A percentile compares a stretch with the other conserved stretches of the same genome.
These are phyloP conservation scores for Bipolaris gigantea DNA, from an alignment of 2,329 filamentous ascomycete species.

Conservation along the genomic window DNA sequence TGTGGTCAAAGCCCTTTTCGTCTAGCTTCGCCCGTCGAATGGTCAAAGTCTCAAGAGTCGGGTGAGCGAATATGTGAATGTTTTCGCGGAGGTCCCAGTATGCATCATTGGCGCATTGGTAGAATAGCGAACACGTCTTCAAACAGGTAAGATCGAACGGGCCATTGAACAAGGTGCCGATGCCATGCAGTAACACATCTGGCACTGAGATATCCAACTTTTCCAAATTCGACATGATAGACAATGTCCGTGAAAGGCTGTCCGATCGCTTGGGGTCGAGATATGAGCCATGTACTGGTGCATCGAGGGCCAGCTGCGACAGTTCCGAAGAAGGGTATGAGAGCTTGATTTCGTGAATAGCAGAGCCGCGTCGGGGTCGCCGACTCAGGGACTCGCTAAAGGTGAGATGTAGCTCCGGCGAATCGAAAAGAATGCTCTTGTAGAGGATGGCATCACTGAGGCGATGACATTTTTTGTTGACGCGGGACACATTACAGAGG, in stretches of 20 bases:
- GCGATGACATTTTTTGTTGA: constrained; percentile 36
- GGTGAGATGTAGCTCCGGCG: constrained; percentile 37
- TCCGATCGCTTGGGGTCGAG: constrained; percentile 31
- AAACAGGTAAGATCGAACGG: constrained; percentile 39
- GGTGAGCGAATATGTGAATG: constrained; percentile 41
- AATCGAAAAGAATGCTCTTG: constrained; percentile 38
- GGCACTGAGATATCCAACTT: constrained; percentile 39
- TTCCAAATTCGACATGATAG: constrained; percentile 39
- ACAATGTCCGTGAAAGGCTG: constrained; percentile 35
- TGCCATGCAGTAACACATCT: constrained; percentile 33
- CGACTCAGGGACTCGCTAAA: constrained; percentile 40
- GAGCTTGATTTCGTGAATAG: constrained; percentile 37
- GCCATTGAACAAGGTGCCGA: constrained; percentile 39
- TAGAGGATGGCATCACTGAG: constrained; percentile 38
- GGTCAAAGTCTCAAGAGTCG: constrained; percentile 31
- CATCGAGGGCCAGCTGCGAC: constrained; percentile 34
- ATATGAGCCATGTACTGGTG: constrained; percentile 30
- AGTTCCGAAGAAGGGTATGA: constrained; percentile 38
- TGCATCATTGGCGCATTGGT: constrained; percentile 35
- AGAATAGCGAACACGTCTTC: constrained; percentile 36
- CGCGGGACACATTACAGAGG: constrained; percentile 33
- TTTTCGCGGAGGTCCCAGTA: constrained; percentile 42
- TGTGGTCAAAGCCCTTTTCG: constrained; percentile 36
- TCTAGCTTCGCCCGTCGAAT: constrained; percentile 36
- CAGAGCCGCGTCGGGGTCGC: constrained; percentile 36